A percentile compares a stretch with the other conserved stretches of the same genome.
Evolutionary conservation across 208 protist species (phyloP).

Genomic region (Herpetomonas tarakana): DNA sequence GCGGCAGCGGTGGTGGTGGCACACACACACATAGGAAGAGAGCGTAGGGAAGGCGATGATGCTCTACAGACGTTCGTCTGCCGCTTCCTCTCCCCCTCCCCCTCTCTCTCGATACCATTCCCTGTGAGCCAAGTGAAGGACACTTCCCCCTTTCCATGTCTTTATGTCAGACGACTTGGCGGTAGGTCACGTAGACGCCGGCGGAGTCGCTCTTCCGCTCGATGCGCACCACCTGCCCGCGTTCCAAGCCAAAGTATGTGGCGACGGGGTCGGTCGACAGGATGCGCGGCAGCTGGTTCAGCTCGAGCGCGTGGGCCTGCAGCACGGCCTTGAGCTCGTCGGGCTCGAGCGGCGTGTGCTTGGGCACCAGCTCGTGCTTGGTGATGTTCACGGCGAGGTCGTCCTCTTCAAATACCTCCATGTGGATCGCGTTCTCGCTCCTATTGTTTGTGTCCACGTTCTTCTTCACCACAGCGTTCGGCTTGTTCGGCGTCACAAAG

Average conservation of each 20-base stretch:
- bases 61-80: too few relatives aligned
- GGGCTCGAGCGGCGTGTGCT: constrained; percentile 89
- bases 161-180: constrained; percentile 88
- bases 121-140: too few relatives aligned
- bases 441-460: constrained; percentile 72
- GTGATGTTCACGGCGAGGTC: constrained; percentile 98
- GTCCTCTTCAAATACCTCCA: constrained; percentile 95
- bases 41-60: too few relatives aligned
- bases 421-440: constrained; percentile 45
- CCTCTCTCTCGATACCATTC: too few relatives aligned
- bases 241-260: constrained; percentile 93
- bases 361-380: constrained; percentile 96
- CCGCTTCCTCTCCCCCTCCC: too few relatives aligned
- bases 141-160: too few relatives aligned
- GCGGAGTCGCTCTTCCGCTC: constrained; percentile 96
- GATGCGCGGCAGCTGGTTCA: constrained; percentile 96
- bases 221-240: constrained; percentile 96
- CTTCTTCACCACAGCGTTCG: constrained; percentile 69
- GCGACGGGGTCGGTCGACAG: constrained; percentile 95
- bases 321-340: constrained; percentile 89
- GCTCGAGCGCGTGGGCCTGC: constrained; percentile 90
- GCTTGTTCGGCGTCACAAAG: constrained; percentile 52
- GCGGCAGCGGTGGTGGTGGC: too few relatives aligned
- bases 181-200: constrained; percentile 98
- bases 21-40: too few relatives aligned